phyloP scores from a whole-genome alignment of 257 asterid genomes.

The Solanum corneliomulleri region DNA sequence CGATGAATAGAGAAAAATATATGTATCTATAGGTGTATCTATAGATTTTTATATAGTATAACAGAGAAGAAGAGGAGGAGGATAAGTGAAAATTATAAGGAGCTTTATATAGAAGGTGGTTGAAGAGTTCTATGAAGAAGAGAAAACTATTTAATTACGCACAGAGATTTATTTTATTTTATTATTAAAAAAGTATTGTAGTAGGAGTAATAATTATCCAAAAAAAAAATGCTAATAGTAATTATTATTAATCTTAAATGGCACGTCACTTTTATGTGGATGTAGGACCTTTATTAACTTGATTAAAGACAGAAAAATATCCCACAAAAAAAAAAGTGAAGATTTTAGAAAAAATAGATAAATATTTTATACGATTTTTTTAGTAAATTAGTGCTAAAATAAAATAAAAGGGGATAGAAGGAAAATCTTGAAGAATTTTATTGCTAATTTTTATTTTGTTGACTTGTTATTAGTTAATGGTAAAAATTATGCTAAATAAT shows the following conservation, averaged over 20 bases:
- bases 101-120: constrained; percentile 1
- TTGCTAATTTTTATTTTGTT: background rate
- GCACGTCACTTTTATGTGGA: background rate
- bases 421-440: background rate
- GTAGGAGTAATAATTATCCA: background rate
- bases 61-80: background rate
- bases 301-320: background rate
- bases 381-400: background rate
- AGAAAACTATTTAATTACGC: background rate
- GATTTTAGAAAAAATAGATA: background rate
- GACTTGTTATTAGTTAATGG: background rate
- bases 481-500: background rate
- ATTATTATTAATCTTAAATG: background rate
- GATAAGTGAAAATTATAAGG: background rate
- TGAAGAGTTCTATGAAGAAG: background rate
- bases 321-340: background rate
- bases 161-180: background rate
- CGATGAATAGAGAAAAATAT: background rate
- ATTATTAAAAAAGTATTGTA: background rate
- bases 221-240: background rate
- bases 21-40: background rate
- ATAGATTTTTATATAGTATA: background rate
- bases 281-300: background rate
- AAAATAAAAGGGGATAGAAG: background rate
- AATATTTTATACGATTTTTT: background rate